Conservation (phyloP, 1,284 basidiomycete species). For the Ustilago crameri region DNA sequence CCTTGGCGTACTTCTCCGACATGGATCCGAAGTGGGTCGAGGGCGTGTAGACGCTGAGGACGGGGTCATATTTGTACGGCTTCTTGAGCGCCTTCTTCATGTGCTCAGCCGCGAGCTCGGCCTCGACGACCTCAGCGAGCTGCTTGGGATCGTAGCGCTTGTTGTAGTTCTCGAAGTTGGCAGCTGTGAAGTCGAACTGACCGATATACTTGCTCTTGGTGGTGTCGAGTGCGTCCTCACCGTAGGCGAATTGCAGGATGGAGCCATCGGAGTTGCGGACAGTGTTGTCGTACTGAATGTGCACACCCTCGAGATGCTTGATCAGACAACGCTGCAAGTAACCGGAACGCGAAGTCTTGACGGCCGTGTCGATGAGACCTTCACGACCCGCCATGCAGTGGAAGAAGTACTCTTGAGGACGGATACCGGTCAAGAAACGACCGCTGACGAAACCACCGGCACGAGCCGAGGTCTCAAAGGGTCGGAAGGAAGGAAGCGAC, state of each 20-base stretch:
- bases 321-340: slow-evolving; percentile 98
- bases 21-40: slow-evolving; percentile 86
- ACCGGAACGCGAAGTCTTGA: slow-evolving; percentile 98
- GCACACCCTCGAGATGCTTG: slow-evolving; percentile 96
- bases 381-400: slow-evolving; percentile 99
- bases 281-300: slow-evolving; percentile 97
- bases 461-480: slow-evolving; percentile 95
- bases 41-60: slow-evolving; percentile 82
- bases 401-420: slow-evolving; percentile 99
- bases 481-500: slow-evolving; percentile 94
- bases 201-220: slow-evolving; percentile 77
- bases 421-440: slow-evolving; percentile 97
- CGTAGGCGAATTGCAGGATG: slow-evolving; percentile 95
- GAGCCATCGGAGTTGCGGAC: slow-evolving; percentile 94
- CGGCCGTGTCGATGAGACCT: slow-evolving; percentile 98
- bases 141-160: slow-evolving; percentile 76
- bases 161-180: slow-evolving; percentile 84
- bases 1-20: slow-evolving; percentile 89
- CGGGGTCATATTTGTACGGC: slow-evolving; percentile 80
- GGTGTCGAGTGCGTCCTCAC: slow-evolving; percentile 95
- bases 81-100: slow-evolving; percentile 92
- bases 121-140: slow-evolving; percentile 76
- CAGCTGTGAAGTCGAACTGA: slow-evolving; percentile 91
- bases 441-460: slow-evolving; percentile 99
- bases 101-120: slow-evolving; percentile 76